These are phyloP conservation scores for Pseudocercospora fuligena DNA, from an alignment of 2,329 filamentous ascomycete species.

Conservation along the genomic window DNA sequence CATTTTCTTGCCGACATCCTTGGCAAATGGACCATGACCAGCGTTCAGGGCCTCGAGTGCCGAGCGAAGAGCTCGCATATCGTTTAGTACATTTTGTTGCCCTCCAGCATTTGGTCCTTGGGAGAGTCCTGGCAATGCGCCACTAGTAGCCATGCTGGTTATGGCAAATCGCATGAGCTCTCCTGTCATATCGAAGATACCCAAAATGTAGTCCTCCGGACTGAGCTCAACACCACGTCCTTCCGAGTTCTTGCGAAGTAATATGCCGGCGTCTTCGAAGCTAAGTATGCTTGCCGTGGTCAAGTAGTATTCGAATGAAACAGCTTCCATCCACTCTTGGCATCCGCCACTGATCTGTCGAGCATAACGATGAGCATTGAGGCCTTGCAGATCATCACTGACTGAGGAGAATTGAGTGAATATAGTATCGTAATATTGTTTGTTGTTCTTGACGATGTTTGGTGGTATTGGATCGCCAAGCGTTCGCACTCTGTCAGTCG, in stretches of 20 bases:
- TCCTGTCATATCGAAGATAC: constrained; percentile 90
- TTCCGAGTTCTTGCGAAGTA: constrained; percentile 43
- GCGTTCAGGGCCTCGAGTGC: constrained; percentile 74
- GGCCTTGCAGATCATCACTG: constrained; percentile 72
- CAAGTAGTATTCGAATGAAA: constrained; percentile 88
- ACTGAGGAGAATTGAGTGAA: constrained; percentile 69
- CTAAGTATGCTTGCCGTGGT: constrained; percentile 75
- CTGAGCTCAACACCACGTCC: constrained; percentile 66
- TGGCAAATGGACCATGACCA: constrained; percentile 59
- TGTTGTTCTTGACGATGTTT: constrained; percentile 72
- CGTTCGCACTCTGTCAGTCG: constrained; percentile 62
- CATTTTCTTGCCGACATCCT: constrained; percentile 77
- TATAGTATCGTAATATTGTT: constrained; percentile 73
- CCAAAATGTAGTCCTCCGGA: constrained; percentile 84
- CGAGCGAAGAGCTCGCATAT: constrained; percentile 78
- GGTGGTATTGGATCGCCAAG: constrained; percentile 66
- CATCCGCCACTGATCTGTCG: constrained; percentile 77
- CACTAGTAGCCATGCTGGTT: constrained; percentile 78
- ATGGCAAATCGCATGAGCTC: constrained; percentile 98
- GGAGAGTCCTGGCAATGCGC: constrained; percentile 56
- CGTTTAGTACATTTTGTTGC: constrained; percentile 70
- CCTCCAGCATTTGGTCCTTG: constrained; percentile 31
- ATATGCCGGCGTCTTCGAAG: constrained; percentile 60
- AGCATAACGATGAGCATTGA: constrained; percentile 83
- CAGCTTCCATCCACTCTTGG: constrained; percentile 92